These are phyloP conservation scores for Entoloma clypeatum DNA, from an alignment of 1,284 basidiomycete genomes.

Conservation along the genomic window DNA sequence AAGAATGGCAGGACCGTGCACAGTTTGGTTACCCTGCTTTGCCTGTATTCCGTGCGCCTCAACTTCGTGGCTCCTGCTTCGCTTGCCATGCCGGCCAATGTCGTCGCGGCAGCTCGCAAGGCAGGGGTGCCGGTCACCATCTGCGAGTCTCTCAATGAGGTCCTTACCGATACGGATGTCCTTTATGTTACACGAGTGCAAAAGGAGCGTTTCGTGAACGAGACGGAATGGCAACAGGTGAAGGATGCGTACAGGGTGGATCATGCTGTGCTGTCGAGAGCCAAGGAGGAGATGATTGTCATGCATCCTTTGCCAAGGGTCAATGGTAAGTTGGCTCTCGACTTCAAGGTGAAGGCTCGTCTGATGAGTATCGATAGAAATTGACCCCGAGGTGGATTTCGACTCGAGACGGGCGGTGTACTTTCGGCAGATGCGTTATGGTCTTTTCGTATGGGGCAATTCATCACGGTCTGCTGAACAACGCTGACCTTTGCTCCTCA, in stretches of 20 bases:
- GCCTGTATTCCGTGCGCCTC: constrained; percentile 89
- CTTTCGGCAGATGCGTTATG: constrained; percentile 99
- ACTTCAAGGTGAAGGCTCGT: constrained; percentile 1
- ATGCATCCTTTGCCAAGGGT: constrained; percentile 97
- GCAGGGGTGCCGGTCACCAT: constrained; percentile 79
- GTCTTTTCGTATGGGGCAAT: constrained; percentile 70
- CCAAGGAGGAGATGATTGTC: constrained; percentile 96
- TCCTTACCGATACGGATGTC: constrained; percentile 92
- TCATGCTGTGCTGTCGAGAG: constrained; percentile 86
- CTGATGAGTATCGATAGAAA: constrained; percentile 54
- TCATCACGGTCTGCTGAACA: not conserved
- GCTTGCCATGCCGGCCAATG: constrained; percentile 88
- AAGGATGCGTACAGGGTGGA: constrained; percentile 94
- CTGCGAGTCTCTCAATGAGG: constrained; percentile 85
- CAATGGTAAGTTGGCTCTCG: constrained; percentile 57
- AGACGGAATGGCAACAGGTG: constrained; percentile 85
- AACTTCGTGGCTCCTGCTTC: constrained; percentile 94
- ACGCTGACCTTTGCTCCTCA: constrained; percentile 17
- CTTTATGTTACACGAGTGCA: constrained; percentile 96
- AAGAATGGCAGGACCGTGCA: constrained; percentile 99
- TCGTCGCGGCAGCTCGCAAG: constrained; percentile 80
- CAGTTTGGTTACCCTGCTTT: constrained; percentile 90
- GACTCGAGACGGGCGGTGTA: constrained; percentile 93
- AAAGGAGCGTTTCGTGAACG: constrained; percentile 87
- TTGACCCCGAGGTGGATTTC: constrained; percentile 97